A percentile compares a stretch with the other conserved stretches of the same genome.
Conservation (phyloP, 2,329 filamentous ascomycete species). For the Gnomoniopsis smithogilvyi region DNA sequence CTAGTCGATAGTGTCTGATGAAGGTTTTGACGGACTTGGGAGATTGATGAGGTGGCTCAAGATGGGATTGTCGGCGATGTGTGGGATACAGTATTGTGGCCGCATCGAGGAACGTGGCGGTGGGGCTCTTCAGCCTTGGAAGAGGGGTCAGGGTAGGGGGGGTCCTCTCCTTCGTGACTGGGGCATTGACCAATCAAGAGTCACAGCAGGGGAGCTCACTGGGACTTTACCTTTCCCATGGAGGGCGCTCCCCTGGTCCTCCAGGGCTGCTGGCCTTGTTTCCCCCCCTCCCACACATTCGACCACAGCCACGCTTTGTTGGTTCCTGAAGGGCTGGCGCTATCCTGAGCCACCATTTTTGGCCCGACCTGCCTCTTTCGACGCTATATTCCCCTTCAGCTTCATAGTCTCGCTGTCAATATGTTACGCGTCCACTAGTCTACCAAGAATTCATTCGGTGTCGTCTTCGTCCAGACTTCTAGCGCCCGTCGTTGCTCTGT, state of each 20-base stretch:
- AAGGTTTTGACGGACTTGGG: not conserved
- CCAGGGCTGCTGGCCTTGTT: no score
- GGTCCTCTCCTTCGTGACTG: no score
- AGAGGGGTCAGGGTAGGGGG: no score
- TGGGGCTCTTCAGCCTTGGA: not conserved
- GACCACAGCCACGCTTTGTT: not conserved
- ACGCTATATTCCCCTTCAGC: not conserved
- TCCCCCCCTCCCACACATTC: not conserved
- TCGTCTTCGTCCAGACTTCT: no score
- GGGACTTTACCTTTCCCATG: slow-evolving; percentile 8
- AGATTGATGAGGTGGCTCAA: no score
- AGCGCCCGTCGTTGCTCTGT: no score
- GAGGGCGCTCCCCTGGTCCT: not conserved
- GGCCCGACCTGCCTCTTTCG: slow-evolving; percentile 1
- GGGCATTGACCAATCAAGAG: not conserved
- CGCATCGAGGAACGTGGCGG: not conserved
- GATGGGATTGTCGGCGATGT: not conserved
- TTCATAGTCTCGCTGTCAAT: not conserved
- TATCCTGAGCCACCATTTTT: not conserved
- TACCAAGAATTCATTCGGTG: no score
- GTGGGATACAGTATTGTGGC: not conserved
- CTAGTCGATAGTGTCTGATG: no score
- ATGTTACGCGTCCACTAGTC: not conserved
- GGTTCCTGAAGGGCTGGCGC: not conserved
- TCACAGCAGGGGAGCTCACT: not conserved